Evolutionary conservation across 73 alveolate genomes (phyloP).

Genomic region (Vitrella brassicaformis): DNA sequence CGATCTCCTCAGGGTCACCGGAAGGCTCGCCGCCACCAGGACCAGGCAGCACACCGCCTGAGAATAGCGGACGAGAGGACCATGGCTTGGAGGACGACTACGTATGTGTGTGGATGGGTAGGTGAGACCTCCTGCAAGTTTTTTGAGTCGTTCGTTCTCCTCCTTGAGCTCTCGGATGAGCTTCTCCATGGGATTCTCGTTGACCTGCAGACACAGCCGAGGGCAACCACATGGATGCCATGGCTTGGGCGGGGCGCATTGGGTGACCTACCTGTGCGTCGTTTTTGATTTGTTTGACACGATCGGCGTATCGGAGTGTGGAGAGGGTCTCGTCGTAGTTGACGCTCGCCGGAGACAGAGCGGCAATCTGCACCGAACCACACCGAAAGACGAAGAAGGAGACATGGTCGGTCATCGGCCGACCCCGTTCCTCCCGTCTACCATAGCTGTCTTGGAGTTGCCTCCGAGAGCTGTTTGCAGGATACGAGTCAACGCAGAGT

Average conservation of each 20-base stretch:
- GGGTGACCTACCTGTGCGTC: slow-evolving; percentile 2
- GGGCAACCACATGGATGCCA: neutral
- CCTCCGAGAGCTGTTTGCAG: slow-evolving; percentile 72
- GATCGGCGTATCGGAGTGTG: slow-evolving; percentile 95
- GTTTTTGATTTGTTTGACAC: slow-evolving; percentile 65
- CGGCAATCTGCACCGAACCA: slow-evolving; percentile 83
- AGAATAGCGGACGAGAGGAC: too few species aligned
- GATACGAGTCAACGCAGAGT: slow-evolving; percentile 55
- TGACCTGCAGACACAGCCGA: neutral
- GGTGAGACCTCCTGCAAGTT: slow-evolving; percentile 48
- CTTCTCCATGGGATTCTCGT: slow-evolving; percentile 54
- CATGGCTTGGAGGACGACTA: too few species aligned
- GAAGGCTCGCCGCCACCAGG: too few species aligned
- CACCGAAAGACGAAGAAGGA: neutral
- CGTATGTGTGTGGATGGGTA: too few species aligned
- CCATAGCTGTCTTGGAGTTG: slow-evolving; percentile 63
- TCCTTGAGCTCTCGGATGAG: slow-evolving; percentile 81
- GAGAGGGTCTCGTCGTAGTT: slow-evolving; percentile 92
- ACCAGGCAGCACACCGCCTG: too few species aligned
- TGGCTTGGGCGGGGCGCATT: neutral
- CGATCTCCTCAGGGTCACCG: too few species aligned
- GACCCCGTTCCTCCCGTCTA: too few species aligned
- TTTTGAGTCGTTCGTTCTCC: slow-evolving; percentile 78
- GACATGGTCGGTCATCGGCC: neutral
- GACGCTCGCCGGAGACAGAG: slow-evolving; percentile 90